A percentile compares a stretch with the other conserved stretches of the same genome.
Evolutionary conservation across 345 rosid species (phyloP).

Genomic region (Gossypium arboreum): DNA sequence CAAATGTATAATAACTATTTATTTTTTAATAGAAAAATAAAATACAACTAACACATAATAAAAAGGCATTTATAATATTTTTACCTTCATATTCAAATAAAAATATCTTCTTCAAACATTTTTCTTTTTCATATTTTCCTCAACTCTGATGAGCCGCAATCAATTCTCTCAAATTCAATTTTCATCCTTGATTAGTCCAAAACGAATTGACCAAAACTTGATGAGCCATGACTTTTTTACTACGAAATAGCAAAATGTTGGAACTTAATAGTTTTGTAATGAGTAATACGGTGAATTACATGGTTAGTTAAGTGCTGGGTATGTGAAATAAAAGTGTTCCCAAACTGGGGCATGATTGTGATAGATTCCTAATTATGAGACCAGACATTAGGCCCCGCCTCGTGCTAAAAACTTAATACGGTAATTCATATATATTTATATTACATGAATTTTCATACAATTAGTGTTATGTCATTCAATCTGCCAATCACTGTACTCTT

Average conservation of each 20-base stretch:
- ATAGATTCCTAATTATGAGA: not conserved
- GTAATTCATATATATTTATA: too few species aligned
- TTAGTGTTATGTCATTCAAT: too few species aligned
- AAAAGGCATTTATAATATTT: too few species aligned
- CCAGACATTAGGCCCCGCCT: not conserved
- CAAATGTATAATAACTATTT: rapidly evolving
- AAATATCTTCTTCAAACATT: too few species aligned
- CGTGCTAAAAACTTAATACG: not conserved
- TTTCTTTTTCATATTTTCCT: not conserved
- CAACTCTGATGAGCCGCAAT: not conserved
- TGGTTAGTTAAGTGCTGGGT: not conserved
- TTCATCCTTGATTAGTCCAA: not conserved
- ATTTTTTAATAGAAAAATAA: too few species aligned
- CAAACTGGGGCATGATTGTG: not conserved
- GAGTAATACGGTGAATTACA: too few species aligned
- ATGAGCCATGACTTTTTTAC: not conserved
- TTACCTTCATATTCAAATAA: too few species aligned
- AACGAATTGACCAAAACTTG: not conserved
- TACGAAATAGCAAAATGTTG: not conserved
- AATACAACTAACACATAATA: too few species aligned
- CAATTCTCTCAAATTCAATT: not conserved
- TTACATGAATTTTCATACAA: too few species aligned
- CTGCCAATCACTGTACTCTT: too few species aligned
- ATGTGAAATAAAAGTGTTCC: not conserved
- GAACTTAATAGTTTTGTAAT: not conserved